Evolutionary conservation across 139 green algal species (phyloP).

Genomic region (Tetraselmis striata): DNA sequence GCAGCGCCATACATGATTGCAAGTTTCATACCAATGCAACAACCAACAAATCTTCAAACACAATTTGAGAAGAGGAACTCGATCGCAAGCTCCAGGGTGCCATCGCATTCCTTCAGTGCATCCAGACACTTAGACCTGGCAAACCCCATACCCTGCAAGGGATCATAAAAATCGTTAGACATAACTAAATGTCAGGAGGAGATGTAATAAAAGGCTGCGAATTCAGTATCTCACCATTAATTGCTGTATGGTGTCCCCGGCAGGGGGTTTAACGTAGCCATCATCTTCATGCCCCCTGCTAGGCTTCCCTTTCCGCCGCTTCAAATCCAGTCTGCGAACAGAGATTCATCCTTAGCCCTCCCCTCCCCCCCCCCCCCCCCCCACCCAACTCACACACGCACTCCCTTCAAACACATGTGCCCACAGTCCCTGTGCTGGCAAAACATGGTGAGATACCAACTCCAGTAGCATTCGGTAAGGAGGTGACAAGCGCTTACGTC

Average conservation of each 20-base stretch:
- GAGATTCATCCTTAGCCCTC: too few relatives aligned
- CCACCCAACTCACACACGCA: background rate
- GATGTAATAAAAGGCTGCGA: background rate
- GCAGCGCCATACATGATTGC: too few relatives aligned
- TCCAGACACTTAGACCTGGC: constrained; percentile 44
- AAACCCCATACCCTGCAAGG: constrained; percentile 61
- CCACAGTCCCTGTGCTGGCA: background rate
- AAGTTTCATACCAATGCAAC: too few relatives aligned
- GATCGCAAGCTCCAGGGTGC: constrained; percentile 43
- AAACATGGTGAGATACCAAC: too few relatives aligned
- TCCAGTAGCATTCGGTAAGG: too few relatives aligned
- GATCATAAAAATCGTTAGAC: too few relatives aligned
- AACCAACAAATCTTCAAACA: constrained; percentile 28
- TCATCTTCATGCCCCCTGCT: background rate
- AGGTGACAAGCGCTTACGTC: too few relatives aligned
- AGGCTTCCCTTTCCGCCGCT: background rate
- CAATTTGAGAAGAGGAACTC: constrained; percentile 56
- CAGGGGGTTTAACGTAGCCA: background rate
- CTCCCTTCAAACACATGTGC: background rate
- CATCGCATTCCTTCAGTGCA: constrained; percentile 51
- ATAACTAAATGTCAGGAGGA: too few relatives aligned
- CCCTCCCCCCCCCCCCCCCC: too few relatives aligned
- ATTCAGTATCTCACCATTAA: constrained; percentile 2
- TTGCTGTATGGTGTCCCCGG: background rate
- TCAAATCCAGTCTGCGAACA: background rate